These are phyloP conservation scores for Magnolia sinica DNA, from an alignment of 164 flowering plant genomes.

Conservation along the genomic window DNA sequence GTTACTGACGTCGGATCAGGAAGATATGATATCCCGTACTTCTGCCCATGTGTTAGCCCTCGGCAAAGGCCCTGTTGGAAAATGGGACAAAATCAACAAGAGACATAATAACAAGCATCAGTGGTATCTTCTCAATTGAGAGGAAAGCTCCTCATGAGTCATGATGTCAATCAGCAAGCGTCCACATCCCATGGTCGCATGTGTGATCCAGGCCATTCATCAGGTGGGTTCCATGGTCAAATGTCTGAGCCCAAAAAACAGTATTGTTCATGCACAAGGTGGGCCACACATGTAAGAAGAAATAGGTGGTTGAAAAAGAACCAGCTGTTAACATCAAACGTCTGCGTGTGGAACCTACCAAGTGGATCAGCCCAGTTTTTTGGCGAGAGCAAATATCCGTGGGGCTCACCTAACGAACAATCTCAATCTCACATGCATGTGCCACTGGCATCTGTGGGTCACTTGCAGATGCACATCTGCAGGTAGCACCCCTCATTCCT, in stretches of 20 bases:
- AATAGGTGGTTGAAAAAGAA: background rate
- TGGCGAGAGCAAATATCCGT: too few relatives aligned
- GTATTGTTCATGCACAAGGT: background rate
- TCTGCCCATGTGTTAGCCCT: conserved; percentile 14
- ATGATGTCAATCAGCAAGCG: background rate
- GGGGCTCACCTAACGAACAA: too few relatives aligned
- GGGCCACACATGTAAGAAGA: background rate
- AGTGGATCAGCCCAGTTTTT: too few relatives aligned
- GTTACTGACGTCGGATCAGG: background rate
- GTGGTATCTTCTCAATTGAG: background rate
- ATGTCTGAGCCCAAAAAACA: too few relatives aligned
- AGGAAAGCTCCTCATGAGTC: background rate
- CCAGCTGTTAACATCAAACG: too few relatives aligned
- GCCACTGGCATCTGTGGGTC: too few relatives aligned
- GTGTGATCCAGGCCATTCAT: background rate
- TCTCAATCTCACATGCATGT: too few relatives aligned
- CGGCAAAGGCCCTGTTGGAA: conserved; percentile 10
- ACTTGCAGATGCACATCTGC: too few relatives aligned
- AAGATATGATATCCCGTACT: conserved; percentile 10
- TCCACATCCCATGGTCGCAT: background rate
- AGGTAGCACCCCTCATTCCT: too few relatives aligned
- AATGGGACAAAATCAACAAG: background rate
- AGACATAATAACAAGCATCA: background rate
- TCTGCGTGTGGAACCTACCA: too few relatives aligned
- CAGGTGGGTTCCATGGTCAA: background rate